Base-by-base conservation (phyloP, 192 early-diverging fungal species). In the Backusella tarrabulga region DNA sequence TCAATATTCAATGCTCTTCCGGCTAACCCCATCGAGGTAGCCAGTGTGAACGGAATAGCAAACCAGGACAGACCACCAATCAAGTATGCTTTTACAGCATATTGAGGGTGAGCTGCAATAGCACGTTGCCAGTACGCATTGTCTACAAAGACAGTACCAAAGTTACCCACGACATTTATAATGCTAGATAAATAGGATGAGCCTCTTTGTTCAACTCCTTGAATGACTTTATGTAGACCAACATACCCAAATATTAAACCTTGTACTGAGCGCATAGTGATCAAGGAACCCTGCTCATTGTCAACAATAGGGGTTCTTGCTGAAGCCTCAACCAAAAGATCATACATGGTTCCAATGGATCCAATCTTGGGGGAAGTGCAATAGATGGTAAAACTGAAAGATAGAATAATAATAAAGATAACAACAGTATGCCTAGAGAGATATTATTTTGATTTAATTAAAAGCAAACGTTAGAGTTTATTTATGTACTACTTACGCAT, bases 21-120 rank as follows among this genome's bases (percentile, higher is more conserved):
- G 14, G 90, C 83, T 36, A 93, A 80, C 6, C 92, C 92, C 60
- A 94, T 86, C 6, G 91, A 92, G 1, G 92, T 93, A 35, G 92
- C 92, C 4, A 93, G 81, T 9, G 88, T 88, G 76, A 93, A 93
- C 0, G 92, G 92, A 80, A 93, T 93, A 36, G 91, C 86, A 56
- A 94, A 93, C 92, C 91, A 93, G n/a, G 86, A 82, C n/a, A 92
- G 81, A 19, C 92, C 92, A n/a, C 92, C 92, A 44, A 93, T 84
- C 38, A 93, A 75, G 76, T 93, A 93, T 4, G 87, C 90, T 70
- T 89, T 88, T 66, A 93, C 91, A 2, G 92, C 88, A 63, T 89
- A 90, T 17, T 82, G 81, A 21, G 92, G 92, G n/a, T 81, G 79
- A 15, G 92, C 84, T 66, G 92, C 92, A 73, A 93, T 91, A 35